A percentile compares a stretch with the other conserved stretches of the same genome.
Evolutionary conservation across 1,284 basidiomycete genomes (phyloP).

Genomic region (Boletus hoseneyae): DNA sequence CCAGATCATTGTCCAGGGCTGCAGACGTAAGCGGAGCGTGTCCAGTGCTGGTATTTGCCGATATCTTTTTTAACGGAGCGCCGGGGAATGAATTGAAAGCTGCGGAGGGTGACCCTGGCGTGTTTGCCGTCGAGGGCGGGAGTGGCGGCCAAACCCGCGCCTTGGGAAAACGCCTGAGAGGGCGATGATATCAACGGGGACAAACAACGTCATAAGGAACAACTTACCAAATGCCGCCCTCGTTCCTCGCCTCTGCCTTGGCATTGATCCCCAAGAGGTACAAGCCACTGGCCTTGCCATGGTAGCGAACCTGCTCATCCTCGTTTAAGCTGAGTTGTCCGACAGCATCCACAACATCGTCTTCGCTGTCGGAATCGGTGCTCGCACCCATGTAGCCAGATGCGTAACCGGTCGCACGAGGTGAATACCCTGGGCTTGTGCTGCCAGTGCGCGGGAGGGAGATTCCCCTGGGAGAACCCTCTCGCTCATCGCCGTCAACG

Average conservation of each 20-base stretch:
- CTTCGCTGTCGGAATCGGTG: constrained; percentile 40
- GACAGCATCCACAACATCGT: constrained; percentile 65
- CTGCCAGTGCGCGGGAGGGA: constrained; percentile 13
- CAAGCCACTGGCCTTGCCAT: constrained; percentile 77
- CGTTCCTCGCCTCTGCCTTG: constrained; percentile 60
- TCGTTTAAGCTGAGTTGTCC: constrained; percentile 85
- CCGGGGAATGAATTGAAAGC: constrained; percentile 2
- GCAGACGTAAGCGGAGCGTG: constrained; percentile 15
- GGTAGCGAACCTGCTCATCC: constrained; percentile 75
- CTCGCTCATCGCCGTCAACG: constrained; percentile 17
- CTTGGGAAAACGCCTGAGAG: constrained; percentile 70
- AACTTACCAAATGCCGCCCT: constrained; percentile 74
- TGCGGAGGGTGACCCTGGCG: constrained; percentile 11
- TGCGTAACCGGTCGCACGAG: constrained; percentile 17
- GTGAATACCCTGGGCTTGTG: constrained; percentile 21
- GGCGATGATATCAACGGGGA: neutral
- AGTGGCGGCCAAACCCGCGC: constrained; percentile 80
- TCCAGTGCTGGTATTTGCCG: constrained; percentile 4
- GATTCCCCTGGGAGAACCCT: constrained; percentile 10
- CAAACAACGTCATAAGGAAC: neutral
- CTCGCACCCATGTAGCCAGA: constrained; percentile 30
- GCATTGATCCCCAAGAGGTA: constrained; percentile 68
- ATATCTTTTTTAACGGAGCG: constrained; percentile 6
- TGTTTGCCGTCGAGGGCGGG: constrained; percentile 30
- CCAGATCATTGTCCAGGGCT: constrained; percentile 37